Conservation (phyloP, 148 eudicot species). For the Rhododendron griersonianum region DNA sequence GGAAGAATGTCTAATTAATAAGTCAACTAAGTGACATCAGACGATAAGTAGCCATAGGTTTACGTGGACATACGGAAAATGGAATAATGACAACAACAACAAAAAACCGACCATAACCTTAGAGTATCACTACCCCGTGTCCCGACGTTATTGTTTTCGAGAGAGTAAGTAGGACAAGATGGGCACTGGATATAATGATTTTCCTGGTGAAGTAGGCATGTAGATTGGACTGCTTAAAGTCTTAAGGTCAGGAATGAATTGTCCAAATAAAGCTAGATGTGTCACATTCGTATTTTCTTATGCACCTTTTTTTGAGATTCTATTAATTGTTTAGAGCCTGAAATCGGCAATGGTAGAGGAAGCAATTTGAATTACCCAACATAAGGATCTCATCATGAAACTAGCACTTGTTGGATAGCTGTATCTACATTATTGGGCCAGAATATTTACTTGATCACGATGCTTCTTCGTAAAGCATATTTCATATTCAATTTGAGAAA, state of each 20-base stretch:
- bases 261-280: background rate
- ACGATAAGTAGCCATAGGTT: background rate
- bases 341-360: too few relatives aligned
- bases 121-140: background rate
- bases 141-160: too few relatives aligned
- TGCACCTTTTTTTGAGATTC: background rate
- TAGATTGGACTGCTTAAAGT: background rate
- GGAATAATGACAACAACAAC: background rate
- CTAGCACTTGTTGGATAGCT: background rate
- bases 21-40: background rate
- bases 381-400: background rate
- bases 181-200: background rate
- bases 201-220: background rate
- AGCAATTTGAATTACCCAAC: background rate
- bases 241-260: background rate
- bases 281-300: background rate
- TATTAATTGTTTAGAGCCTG: too few relatives aligned
- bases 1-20: background rate
- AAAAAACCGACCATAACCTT: background rate
- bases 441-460: background rate
- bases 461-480: background rate
- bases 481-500: background rate
- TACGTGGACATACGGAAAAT: background rate
- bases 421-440: background rate
- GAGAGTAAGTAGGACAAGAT: background rate